phyloP scores from a whole-genome alignment of 257 asterid species.

The Gardenia jasminoides region DNA sequence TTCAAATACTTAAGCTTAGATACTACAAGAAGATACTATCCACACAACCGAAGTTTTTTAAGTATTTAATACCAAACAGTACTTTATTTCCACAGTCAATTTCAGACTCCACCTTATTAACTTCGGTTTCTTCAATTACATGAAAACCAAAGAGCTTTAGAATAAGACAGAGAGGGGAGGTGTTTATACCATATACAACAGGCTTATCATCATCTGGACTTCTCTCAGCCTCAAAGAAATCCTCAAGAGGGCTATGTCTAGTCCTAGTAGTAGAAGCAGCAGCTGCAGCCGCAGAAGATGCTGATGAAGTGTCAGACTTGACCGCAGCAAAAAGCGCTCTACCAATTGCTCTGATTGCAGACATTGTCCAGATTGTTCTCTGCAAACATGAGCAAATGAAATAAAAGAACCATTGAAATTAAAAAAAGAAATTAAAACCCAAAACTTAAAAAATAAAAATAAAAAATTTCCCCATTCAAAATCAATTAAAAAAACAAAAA shows the following conservation, averaged over 20 bases:
- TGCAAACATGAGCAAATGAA: neutral
- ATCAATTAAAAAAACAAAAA: too few relatives aligned
- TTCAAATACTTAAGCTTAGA: too few relatives aligned
- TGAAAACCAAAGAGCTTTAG: too few relatives aligned
- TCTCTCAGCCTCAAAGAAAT: conserved; percentile 72
- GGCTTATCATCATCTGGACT: conserved; percentile 65
- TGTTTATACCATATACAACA: conserved; percentile 55
- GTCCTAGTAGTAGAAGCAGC: conserved; percentile 34
- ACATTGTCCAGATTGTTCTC: conserved; percentile 17
- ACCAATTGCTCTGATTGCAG: conserved; percentile 44
- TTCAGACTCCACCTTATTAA: too few relatives aligned
- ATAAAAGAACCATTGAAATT: neutral
- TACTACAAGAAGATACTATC: too few relatives aligned
- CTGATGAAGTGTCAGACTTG: conserved; percentile 60
- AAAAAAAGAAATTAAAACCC: neutral
- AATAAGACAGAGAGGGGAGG: too few relatives aligned
- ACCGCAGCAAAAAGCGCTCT: conserved; percentile 73
- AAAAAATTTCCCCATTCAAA: too few relatives aligned
- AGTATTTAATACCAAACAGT: too few relatives aligned
- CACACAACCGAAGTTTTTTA: too few relatives aligned
- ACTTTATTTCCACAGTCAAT: too few relatives aligned
- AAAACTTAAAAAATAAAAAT: too few relatives aligned
- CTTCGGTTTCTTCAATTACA: too few relatives aligned
- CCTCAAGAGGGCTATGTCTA: conserved; percentile 61
- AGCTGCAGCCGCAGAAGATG: conserved; percentile 16